A percentile compares a stretch with the other conserved stretches of the same genome.
phyloP scores from a whole-genome alignment of 805 yeast genomes.

The Starmerella apis region DNA sequence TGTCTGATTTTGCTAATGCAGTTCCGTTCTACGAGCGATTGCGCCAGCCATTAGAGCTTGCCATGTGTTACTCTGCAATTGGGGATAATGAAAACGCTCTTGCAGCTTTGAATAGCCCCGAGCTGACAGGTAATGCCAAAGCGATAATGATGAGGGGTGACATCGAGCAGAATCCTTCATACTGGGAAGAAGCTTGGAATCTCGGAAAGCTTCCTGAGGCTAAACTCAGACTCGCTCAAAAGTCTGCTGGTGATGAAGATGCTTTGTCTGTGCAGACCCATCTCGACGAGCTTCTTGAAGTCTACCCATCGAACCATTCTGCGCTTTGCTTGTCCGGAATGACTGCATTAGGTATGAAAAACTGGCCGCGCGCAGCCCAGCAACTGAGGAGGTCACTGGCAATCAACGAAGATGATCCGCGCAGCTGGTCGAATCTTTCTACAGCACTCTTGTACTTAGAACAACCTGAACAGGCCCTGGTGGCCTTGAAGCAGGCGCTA shows the following conservation, averaged over 20 bases:
- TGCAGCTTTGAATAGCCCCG: conserved; percentile 44
- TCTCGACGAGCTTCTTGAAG: conserved; percentile 60
- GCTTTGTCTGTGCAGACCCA: conserved; percentile 48
- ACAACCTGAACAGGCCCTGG: conserved; percentile 67
- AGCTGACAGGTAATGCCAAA: conserved; percentile 70
- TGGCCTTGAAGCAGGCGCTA: conserved; percentile 73
- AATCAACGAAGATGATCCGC: conserved; percentile 66
- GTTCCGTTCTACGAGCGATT: conserved; percentile 77
- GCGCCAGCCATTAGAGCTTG: conserved; percentile 67
- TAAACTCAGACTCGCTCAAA: conserved; percentile 67
- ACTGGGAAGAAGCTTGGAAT: conserved; percentile 84
- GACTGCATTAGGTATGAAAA: conserved; percentile 62
- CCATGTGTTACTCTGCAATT: conserved; percentile 78
- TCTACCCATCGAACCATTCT: conserved; percentile 62
- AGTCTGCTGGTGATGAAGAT: conserved; percentile 43
- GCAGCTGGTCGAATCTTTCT: conserved; percentile 87
- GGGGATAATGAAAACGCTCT: conserved; percentile 65
- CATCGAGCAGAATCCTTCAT: conserved; percentile 57
- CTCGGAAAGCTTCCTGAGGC: conserved; percentile 75
- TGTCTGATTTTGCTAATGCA: conserved; percentile 80
- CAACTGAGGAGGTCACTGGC: conserved; percentile 88
- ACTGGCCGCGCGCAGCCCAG: conserved; percentile 71
- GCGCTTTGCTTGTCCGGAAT: conserved; percentile 94
- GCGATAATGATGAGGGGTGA: conserved; percentile 81
- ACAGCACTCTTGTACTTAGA: conserved; percentile 58